Percentiles rank a stretch among this genome's conserved stretches.
Evolutionary conservation across 768 basidiomycete species (phyloP).

Genomic region (Tylopilus felleus): DNA sequence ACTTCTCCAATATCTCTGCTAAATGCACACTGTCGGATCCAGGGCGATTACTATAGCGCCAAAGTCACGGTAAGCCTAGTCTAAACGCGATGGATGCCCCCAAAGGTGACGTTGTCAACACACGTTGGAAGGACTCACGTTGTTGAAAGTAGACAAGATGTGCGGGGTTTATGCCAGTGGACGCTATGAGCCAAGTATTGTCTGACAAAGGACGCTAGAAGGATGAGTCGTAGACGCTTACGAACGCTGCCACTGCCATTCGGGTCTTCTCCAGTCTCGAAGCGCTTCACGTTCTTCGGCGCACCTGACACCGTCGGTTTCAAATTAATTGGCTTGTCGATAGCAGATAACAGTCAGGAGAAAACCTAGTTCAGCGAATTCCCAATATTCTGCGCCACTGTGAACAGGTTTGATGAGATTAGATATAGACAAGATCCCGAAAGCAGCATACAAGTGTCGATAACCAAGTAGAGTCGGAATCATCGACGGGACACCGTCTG

Average conservation of each 20-base stretch:
- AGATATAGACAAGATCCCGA: conserved; percentile 14
- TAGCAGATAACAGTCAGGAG: background rate
- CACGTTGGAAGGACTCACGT: conserved; percentile 27
- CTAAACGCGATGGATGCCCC: background rate
- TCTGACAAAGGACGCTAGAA: background rate
- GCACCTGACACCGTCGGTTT: conserved; percentile 25
- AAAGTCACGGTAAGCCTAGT: conserved; percentile 5
- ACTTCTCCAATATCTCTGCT: background rate
- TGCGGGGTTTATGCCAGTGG: conserved; percentile 46
- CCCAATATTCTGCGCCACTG: conserved; percentile 46
- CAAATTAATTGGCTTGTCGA: background rate
- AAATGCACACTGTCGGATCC: conserved; percentile 33
- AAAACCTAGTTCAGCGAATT: conserved; percentile 40
- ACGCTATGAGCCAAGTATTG: conserved; percentile 28
- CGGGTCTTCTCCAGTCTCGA: conserved; percentile 44
- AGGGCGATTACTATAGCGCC: conserved; percentile 27
- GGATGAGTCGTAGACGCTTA: conserved; percentile 20
- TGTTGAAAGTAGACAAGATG: conserved; percentile 47
- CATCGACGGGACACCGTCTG: conserved; percentile 53
- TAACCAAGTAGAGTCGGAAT: conserved; percentile 45
- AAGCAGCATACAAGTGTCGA: conserved; percentile 37
- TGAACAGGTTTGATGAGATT: background rate
- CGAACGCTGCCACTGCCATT: conserved; percentile 47
- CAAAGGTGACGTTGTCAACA: background rate
- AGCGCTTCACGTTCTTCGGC: conserved; percentile 38